Conservation (phyloP, 1,139 yeast species). For the Candida sanyaensis region DNA sequence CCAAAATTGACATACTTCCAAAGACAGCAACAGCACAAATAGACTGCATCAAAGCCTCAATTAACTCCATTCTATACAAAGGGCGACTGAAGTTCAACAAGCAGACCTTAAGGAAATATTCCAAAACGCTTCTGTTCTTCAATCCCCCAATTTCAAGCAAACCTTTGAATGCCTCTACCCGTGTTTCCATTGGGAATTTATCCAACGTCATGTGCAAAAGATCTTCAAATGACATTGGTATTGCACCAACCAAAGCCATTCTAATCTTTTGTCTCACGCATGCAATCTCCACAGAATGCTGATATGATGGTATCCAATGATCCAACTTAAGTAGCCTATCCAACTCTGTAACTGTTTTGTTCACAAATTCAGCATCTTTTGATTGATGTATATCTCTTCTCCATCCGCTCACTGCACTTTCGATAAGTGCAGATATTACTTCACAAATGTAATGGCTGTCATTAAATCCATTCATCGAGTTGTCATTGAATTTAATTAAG, state of each 20-base stretch:
- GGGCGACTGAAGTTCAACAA: slow-evolving; percentile 55
- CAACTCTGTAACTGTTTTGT: slow-evolving; percentile 47
- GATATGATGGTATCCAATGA: slow-evolving; percentile 82
- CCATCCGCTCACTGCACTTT: slow-evolving; percentile 31
- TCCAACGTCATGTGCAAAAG: slow-evolving; percentile 54
- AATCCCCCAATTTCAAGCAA: slow-evolving; percentile 76
- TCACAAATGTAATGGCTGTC: slow-evolving; percentile 70
- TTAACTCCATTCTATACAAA: slow-evolving; percentile 51
- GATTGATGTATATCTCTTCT: slow-evolving; percentile 2
- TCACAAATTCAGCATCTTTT: slow-evolving; percentile 19
- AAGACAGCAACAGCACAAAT: slow-evolving; percentile 71
- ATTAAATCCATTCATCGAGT: slow-evolving; percentile 72
- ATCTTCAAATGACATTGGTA: slow-evolving; percentile 52
- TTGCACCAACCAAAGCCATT: slow-evolving; percentile 60
- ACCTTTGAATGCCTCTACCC: slow-evolving; percentile 72
- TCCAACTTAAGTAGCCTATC: slow-evolving; percentile 79
- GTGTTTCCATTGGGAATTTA: slow-evolving; percentile 50
- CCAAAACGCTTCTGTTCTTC: slow-evolving; percentile 58
- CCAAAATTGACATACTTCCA: slow-evolving; percentile 56
- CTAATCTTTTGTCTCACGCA: slow-evolving; percentile 61
- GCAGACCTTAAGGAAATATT: slow-evolving; percentile 61
- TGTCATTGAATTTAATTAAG: slow-evolving; percentile 81
- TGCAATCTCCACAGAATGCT: slow-evolving; percentile 55
- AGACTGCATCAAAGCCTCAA: slow-evolving; percentile 49
- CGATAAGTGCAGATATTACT: slow-evolving; percentile 58